phyloP scores from a whole-genome alignment of 2,329 filamentous ascomycete species.

The Aaosphaeria pasadenensis region DNA sequence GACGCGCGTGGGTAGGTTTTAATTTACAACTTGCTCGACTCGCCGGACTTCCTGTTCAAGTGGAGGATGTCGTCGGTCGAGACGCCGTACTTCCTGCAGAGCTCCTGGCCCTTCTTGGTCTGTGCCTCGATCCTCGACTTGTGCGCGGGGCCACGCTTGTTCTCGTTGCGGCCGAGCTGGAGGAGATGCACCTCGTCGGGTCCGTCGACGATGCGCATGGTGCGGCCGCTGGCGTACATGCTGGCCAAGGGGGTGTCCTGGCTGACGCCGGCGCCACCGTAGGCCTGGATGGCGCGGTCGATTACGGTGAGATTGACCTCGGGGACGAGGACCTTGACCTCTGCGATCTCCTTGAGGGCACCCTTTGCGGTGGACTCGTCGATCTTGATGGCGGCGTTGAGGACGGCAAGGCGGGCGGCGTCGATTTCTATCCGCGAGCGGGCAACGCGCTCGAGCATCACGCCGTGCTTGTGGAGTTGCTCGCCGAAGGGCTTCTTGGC shows the following conservation, averaged over 20 bases:
- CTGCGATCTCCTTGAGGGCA: conserved; percentile 87
- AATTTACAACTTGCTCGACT: conserved; percentile 41
- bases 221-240: conserved; percentile 78
- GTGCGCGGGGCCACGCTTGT: conserved; percentile 62
- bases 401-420: conserved; percentile 80
- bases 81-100: conserved; percentile 61
- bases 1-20: no score
- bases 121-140: conserved; percentile 63
- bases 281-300: conserved; percentile 90
- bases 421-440: conserved; percentile 92
- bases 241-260: conserved; percentile 85
- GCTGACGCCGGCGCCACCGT: conserved; percentile 84
- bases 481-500: conserved; percentile 90
- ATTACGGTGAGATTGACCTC: conserved; percentile 80
- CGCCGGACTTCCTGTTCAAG: conserved; percentile 39
- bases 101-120: conserved; percentile 60
- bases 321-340: conserved; percentile 91
- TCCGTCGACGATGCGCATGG: conserved; percentile 83
- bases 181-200: conserved; percentile 86
- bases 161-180: conserved; percentile 79
- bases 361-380: conserved; percentile 85
- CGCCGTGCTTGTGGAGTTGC: conserved; percentile 80
- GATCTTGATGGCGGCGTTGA: conserved; percentile 95
- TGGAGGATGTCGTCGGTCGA: conserved; percentile 41
- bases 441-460: conserved; percentile 93